These are phyloP conservation scores for Gossypium herbaceum DNA, from an alignment of 345 rosid genomes.

Conservation along the genomic window DNA sequence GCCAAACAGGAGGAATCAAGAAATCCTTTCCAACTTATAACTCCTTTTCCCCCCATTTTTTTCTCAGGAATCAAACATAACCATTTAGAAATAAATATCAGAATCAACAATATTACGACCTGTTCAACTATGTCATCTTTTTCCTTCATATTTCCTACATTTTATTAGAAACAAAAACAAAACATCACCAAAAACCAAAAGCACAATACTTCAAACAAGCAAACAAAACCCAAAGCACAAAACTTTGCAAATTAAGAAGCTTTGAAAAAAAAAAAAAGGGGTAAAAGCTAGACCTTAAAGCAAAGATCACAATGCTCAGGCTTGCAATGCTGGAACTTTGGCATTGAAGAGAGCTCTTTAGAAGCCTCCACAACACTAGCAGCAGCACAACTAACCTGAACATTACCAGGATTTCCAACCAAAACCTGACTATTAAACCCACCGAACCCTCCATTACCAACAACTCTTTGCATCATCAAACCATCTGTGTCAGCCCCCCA, in stretches of 20 bases:
- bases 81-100: background rate
- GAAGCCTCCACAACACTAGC: conserved; percentile 36
- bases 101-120: background rate
- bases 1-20: background rate
- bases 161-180: conserved; percentile 17
- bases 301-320: conserved; percentile 40
- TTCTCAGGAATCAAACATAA: background rate
- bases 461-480: conserved; percentile 16
- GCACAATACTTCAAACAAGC: background rate
- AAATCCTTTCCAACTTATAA: background rate
- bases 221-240: background rate
- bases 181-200: background rate
- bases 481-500: conserved; percentile 20
- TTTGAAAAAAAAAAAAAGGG: background rate
- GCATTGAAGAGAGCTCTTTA: conserved; percentile 87
- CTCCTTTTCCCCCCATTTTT: background rate
- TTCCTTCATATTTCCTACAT: background rate
- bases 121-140: background rate
- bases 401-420: conserved; percentile 21
- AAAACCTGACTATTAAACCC: conserved; percentile 25
- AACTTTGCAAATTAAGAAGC: background rate
- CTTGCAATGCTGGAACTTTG: conserved; percentile 42
- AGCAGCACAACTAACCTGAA: conserved; percentile 1
- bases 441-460: conserved; percentile 17
- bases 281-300: conserved; percentile 41